phyloP scores from a whole-genome alignment of 1,284 basidiomycete genomes.

The Rhodotorula sp. region DNA sequence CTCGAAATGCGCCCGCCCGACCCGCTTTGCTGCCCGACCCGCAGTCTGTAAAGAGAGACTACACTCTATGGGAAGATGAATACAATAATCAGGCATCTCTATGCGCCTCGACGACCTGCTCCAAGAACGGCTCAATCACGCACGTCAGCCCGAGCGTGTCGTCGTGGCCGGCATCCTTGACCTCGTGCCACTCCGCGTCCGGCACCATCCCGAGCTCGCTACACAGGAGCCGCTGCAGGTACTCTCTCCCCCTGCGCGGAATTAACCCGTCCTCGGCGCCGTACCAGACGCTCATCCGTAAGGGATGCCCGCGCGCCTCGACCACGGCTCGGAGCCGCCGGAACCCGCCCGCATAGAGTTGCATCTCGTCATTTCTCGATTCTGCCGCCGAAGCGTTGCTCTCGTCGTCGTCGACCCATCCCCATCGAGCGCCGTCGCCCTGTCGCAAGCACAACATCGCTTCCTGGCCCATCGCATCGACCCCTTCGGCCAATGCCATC shows the following conservation, averaged over 20 bases:
- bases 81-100: background rate
- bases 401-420: slow-evolving; percentile 2
- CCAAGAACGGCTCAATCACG: slow-evolving; percentile 15
- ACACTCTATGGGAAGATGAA: background rate
- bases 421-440: slow-evolving; percentile 23
- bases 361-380: background rate
- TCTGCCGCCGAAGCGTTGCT: no score
- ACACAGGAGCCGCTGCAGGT: slow-evolving; percentile 18
- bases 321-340: background rate
- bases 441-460: slow-evolving; percentile 27
- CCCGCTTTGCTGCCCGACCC: background rate
- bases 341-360: slow-evolving; percentile 21
- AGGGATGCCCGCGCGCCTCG: background rate
- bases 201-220: slow-evolving; percentile 19
- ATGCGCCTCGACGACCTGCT: background rate
- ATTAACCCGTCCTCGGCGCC: slow-evolving; percentile 24
- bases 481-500: slow-evolving; percentile 9
- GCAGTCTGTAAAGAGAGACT: background rate
- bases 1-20: background rate
- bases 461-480: slow-evolving; percentile 30
- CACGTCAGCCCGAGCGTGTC: slow-evolving; percentile 20
- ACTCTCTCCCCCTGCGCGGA: slow-evolving; percentile 17
- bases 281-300: slow-evolving; percentile 16
- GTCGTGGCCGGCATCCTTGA: slow-evolving; percentile 27
- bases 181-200: slow-evolving; percentile 1